These are phyloP conservation scores for Vickermania ingenoplastis DNA, from an alignment of 208 protist genomes.

Conservation along the genomic window DNA sequence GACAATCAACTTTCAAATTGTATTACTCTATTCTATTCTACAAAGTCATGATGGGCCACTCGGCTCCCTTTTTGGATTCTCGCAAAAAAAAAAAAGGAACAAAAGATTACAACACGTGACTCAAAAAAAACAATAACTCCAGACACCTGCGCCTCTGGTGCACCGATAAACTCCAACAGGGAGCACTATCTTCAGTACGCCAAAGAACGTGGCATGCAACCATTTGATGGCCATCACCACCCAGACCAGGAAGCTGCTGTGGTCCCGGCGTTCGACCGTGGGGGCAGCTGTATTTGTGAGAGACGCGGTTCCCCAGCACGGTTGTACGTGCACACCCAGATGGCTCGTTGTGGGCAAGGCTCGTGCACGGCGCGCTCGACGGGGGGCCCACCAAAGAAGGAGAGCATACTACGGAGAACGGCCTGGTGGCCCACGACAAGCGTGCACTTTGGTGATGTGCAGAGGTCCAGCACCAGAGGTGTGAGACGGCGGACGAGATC, in stretches of 20 bases:
- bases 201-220: too few relatives aligned
- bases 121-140: too few relatives aligned
- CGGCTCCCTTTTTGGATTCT: too few relatives aligned
- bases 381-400: constrained; percentile 55
- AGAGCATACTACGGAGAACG: constrained; percentile 67
- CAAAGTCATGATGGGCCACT: too few relatives aligned
- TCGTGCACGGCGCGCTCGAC: constrained; percentile 65
- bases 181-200: too few relatives aligned
- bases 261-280: constrained; percentile 4
- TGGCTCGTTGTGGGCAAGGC: constrained; percentile 54
- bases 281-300: constrained; percentile 32
- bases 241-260: constrained; percentile 10
- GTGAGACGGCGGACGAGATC: constrained; percentile 65
- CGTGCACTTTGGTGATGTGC: constrained; percentile 35
- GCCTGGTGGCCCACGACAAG: constrained; percentile 77
- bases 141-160: too few relatives aligned
- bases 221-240: too few relatives aligned
- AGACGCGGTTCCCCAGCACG: constrained; percentile 45
- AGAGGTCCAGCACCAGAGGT: constrained; percentile 53
- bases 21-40: too few relatives aligned
- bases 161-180: too few relatives aligned
- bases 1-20: too few relatives aligned
- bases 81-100: too few relatives aligned
- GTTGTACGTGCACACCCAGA: constrained; percentile 75
- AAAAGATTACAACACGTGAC: too few relatives aligned